Evolutionary conservation across 1,284 basidiomycete species (phyloP), one percentile per base, ranked within the genome.

Genomic region (Heterobasidion annosum): DNA sequence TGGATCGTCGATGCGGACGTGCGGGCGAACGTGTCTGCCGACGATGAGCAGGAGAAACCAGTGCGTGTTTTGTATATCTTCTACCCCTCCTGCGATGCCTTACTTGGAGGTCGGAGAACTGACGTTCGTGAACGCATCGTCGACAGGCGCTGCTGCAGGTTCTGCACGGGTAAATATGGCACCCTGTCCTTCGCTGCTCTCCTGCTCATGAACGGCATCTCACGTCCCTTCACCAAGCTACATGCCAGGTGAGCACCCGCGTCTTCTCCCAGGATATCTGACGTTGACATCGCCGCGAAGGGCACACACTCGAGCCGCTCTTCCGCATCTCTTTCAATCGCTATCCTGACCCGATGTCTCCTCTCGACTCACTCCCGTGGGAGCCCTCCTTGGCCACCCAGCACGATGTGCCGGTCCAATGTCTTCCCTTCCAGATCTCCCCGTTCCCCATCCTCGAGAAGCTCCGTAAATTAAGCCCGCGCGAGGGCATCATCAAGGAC

Each of bases 1-100:
- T 86, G 83, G 83, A 66, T 81, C 34, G 66, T 83, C 35, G 79
- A 82, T 59, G 76, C 73, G 5, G 75, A 81, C 62, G 61, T 82
- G 13, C 67, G 74, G 56, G 73, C 66, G 9, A 64, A 58, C 13
- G 56, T 58, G 25, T 32, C n/a, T 10, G 37, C 18, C 12, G 46
- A 19, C 19, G 16, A 47, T 15, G 19, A 8, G n/a, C n/a, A 47
- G 46, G 46, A 47, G 16, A 19, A 16, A 47, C 16, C n/a, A 16
- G n/a, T 40, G 37, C 37, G 10, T n/a, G 8, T 3, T 8, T 40
- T 3, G 8, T 40, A 4, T 8, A 1, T 12, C n/a, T 40, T 12
- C 10, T 8, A 40, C 37, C 6, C 10, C 37, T 12, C 10, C n/a
- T 40, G 37, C n/a, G n/a, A n/a, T 3, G 37, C 37, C 10, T 40